phyloP scores from a whole-genome alignment of 2,329 filamentous ascomycete genomes.

The Eutypella sp. region DNA sequence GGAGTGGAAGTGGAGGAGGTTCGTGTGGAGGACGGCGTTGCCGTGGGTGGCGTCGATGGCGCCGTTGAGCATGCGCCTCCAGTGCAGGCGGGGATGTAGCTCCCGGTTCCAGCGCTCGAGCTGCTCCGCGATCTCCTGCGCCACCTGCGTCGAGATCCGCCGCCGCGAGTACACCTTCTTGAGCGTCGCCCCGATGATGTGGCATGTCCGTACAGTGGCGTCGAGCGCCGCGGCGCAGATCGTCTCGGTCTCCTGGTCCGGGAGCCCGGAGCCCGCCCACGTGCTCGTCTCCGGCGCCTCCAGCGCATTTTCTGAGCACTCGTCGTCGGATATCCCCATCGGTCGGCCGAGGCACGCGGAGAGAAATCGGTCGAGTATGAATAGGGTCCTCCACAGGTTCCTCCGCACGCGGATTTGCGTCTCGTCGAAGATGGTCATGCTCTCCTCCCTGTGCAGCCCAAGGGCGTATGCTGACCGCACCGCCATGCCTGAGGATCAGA shows the following conservation, averaged over 20 bases:
- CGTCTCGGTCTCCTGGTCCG: conserved; percentile 9
- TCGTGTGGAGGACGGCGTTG: conserved; percentile 57
- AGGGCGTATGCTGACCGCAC: conserved; percentile 58
- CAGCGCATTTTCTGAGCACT: conserved; percentile 50
- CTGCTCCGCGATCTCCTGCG: conserved; percentile 51
- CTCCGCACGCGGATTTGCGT: conserved; percentile 44
- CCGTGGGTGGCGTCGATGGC: conserved; percentile 40
- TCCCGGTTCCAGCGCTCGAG: conserved; percentile 48
- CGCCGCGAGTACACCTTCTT: conserved; percentile 55
- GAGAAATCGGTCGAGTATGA: conserved; percentile 59
- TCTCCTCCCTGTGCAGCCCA: conserved; percentile 58
- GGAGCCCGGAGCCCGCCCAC: conserved; percentile 6
- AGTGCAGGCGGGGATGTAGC: conserved; percentile 44
- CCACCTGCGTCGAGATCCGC: conserved; percentile 52
- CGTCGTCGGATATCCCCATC: conserved; percentile 55
- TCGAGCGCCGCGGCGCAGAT: conserved; percentile 38
- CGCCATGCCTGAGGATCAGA: conserved; percentile 61
- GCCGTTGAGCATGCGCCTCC: conserved; percentile 40
- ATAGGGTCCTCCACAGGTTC: conserved; percentile 61
- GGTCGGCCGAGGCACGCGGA: conserved; percentile 59
- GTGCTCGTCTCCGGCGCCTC: conserved; percentile 10
- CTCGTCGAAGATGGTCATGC: conserved; percentile 46
- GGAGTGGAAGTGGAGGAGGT: conserved; percentile 58
- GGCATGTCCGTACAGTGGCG: conserved; percentile 52
- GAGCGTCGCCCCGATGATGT: conserved; percentile 53